Conservation (phyloP, 2,329 filamentous ascomycete genomes). For the Phoma sp. region DNA sequence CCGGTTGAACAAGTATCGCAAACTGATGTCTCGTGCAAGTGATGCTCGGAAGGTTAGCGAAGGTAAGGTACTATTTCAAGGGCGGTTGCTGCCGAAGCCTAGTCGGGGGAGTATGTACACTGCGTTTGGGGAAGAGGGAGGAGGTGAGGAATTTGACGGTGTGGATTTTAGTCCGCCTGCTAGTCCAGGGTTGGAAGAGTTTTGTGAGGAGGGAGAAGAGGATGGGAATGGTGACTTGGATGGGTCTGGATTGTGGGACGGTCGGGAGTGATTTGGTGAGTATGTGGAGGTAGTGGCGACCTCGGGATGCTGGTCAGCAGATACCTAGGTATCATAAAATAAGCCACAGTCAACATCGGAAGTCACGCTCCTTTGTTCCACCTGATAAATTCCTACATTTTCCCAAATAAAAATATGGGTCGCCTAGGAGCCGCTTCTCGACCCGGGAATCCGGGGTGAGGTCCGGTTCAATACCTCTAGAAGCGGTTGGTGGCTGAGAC, state of each 20-base stretch:
- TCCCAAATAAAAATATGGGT: no score
- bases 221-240: background rate
- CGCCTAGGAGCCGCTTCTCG: conserved; percentile 6
- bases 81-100: background rate
- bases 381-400: no score
- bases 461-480: conserved; percentile 22
- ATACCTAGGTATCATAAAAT: no score
- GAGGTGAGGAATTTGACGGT: background rate
- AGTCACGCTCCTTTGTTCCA: no score
- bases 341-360: no score
- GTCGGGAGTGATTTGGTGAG: no score
- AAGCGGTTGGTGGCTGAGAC: conserved; percentile 25
- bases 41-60: background rate
- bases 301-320: no score
- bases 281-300: no score
- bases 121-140: background rate
- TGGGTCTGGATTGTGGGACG: no score
- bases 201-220: background rate
- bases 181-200: background rate
- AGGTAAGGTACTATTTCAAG: background rate
- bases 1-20: background rate
- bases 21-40: background rate
- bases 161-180: background rate
- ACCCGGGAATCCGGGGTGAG: conserved; percentile 18
- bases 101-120: conserved; percentile 7